Evolutionary conservation across 345 rosid species (phyloP).

Genomic region (Chamaenerion angustifolium): DNA sequence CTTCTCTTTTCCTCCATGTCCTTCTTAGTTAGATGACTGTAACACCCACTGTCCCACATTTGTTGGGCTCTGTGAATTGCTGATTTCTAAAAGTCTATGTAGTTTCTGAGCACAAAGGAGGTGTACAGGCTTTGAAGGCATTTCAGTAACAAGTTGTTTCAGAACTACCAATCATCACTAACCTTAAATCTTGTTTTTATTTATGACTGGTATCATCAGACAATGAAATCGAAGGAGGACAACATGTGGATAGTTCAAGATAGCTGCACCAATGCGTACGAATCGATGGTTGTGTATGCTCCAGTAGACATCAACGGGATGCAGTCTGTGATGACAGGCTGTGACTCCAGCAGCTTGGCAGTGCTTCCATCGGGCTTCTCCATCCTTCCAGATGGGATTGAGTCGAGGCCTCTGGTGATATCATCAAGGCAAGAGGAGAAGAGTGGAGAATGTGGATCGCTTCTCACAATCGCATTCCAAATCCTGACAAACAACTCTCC

Average conservation of each 20-base stretch:
- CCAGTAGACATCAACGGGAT: constrained; percentile 64
- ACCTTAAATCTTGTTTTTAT: too few species aligned
- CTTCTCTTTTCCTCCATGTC: background rate
- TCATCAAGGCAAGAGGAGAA: constrained; percentile 68
- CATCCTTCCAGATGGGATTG: constrained; percentile 76
- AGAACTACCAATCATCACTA: too few species aligned
- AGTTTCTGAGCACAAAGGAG: too few species aligned
- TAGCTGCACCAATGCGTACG: constrained; percentile 66
- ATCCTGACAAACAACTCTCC: constrained; percentile 55
- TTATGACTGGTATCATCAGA: constrained; percentile 35
- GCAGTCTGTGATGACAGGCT: constrained; percentile 78
- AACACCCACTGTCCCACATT: too few species aligned
- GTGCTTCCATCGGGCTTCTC: constrained; percentile 90
- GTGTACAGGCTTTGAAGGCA: too few species aligned
- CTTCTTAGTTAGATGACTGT: too few species aligned
- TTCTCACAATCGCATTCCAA: constrained; percentile 79
- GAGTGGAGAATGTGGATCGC: constrained; percentile 72
- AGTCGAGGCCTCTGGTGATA: constrained; percentile 79
- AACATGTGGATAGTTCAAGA: constrained; percentile 80
- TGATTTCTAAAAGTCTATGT: too few species aligned
- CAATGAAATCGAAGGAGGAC: constrained; percentile 60
- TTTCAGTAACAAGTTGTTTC: too few species aligned
- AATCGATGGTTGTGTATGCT: constrained; percentile 75
- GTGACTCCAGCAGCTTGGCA: constrained; percentile 76
- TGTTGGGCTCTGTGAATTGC: too few species aligned